These are phyloP conservation scores for Clitocybe nebularis DNA, from an alignment of 1,284 basidiomycete genomes.

Conservation along the genomic window DNA sequence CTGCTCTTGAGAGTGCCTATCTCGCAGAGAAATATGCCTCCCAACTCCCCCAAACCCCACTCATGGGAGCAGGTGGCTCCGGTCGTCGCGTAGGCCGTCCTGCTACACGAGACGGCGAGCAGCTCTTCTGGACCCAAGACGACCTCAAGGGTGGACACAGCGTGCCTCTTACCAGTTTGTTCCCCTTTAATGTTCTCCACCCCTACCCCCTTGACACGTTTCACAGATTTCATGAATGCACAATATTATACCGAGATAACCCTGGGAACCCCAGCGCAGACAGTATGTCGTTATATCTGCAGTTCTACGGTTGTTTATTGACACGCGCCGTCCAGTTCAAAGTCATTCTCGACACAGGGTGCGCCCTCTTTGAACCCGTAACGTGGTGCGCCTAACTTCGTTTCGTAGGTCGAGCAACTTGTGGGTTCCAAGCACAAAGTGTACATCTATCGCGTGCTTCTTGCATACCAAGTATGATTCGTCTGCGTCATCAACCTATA, in stretches of 20 bases:
- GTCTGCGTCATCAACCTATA: conserved; percentile 80
- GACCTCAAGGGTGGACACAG: conserved; percentile 78
- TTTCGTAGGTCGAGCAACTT: conserved; percentile 76
- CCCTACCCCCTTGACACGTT: conserved; percentile 8
- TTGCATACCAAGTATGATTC: conserved; percentile 93
- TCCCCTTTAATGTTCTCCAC: conserved; percentile 1
- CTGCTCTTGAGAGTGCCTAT: conserved; percentile 73
- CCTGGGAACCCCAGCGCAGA: conserved; percentile 80
- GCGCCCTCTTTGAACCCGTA: conserved; percentile 8
- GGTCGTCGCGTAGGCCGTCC: conserved; percentile 59
- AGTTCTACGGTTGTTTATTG: conserved; percentile 4
- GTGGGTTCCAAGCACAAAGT: conserved; percentile 88
- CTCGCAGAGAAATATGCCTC: conserved; percentile 86
- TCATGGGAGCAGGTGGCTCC: conserved; percentile 70
- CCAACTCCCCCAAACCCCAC: conserved; percentile 54
- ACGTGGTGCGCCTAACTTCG: conserved; percentile 7
- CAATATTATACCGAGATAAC: conserved; percentile 94
- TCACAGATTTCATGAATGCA: conserved; percentile 91
- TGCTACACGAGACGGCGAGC: conserved; percentile 50
- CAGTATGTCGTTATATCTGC: conserved; percentile 33
- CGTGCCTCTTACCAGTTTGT: conserved; percentile 87
- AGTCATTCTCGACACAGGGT: conserved; percentile 87
- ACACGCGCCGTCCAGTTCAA: conserved; percentile 53
- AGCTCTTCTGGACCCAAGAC: conserved; percentile 82
- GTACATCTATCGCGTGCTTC: conserved; percentile 98